A percentile compares a stretch with the other conserved stretches of the same genome.
Conservation (phyloP, 2,329 filamentous ascomycete genomes). For the Stemphylium beticola region DNA sequence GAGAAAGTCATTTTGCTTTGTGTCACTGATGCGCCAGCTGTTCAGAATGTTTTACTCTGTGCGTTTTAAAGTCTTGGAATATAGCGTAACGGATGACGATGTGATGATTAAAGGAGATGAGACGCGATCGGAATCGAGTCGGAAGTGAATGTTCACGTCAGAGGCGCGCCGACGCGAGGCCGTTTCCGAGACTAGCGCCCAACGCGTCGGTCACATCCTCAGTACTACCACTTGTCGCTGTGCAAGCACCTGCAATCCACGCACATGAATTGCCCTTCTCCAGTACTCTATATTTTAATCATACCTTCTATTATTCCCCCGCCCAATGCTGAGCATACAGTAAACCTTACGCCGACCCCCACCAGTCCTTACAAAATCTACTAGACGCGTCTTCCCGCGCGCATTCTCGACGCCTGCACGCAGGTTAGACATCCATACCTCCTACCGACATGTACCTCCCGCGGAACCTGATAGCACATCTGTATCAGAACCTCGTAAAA, state of each 20-base stretch:
- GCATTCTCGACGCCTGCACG: slow-evolving; percentile 21
- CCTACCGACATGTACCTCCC: slow-evolving; percentile 82
- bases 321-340: slow-evolving; percentile 22
- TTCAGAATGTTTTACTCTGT: no score
- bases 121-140: slow-evolving; percentile 17
- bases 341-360: slow-evolving; percentile 19
- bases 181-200: slow-evolving; percentile 22
- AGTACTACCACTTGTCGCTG: slow-evolving; percentile 22
- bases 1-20: no score
- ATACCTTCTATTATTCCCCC: slow-evolving; percentile 25
- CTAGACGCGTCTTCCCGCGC: slow-evolving; percentile 37
- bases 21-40: no score
- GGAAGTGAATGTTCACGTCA: slow-evolving; percentile 27
- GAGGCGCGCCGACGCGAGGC: slow-evolving; percentile 22
- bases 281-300: slow-evolving; percentile 18
- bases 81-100: no score
- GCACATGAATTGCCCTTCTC: slow-evolving; percentile 28
- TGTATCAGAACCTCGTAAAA: slow-evolving; percentile 87
- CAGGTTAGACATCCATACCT: slow-evolving; percentile 20
- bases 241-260: slow-evolving; percentile 33
- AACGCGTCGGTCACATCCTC: slow-evolving; percentile 30
- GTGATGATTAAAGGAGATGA: not conserved
- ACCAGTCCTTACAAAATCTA: slow-evolving; percentile 21
- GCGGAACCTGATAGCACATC: slow-evolving; percentile 82
- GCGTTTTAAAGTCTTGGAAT: no score